These are phyloP conservation scores for Umbelopsis ramanniana DNA, from an alignment of 192 early-diverging fungal species.

Conservation along the genomic window DNA sequence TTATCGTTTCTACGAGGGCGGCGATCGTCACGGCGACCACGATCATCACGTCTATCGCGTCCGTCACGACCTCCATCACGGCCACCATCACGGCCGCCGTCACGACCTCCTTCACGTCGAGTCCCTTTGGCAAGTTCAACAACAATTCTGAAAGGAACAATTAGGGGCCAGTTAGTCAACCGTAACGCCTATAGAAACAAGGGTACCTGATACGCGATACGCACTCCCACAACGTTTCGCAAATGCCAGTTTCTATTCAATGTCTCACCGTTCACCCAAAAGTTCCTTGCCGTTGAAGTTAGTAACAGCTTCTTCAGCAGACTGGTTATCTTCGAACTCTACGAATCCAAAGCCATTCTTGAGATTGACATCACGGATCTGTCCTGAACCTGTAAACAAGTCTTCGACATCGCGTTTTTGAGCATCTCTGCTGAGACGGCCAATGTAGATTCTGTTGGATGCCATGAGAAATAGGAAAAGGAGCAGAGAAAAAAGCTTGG, in stretches of 20 bases:
- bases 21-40: conserved; percentile 4
- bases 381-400: conserved; percentile 80
- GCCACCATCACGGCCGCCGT: not conserved
- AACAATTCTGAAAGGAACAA: not conserved
- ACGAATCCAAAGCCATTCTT: conserved; percentile 93
- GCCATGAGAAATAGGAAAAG: not conserved
- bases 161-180: not conserved
- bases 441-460: conserved; percentile 64
- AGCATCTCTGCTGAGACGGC: conserved; percentile 84
- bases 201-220: not conserved
- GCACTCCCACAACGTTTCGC: not conserved
- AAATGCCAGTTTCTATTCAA: not conserved
- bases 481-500: not conserved
- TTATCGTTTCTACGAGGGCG: conserved; percentile 13
- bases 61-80: conserved; percentile 2
- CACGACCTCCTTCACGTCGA: conserved; percentile 14
- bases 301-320: conserved; percentile 90
- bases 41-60: conserved; percentile 3
- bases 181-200: not conserved
- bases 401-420: conserved; percentile 83
- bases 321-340: conserved; percentile 84
- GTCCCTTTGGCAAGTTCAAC: conserved; percentile 19
- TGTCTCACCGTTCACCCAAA: conserved; percentile 77
- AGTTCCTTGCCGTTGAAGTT: conserved; percentile 83
- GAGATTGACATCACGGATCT: conserved; percentile 81